Base-by-base conservation (phyloP, 2,329 filamentous ascomycete species). In the Aspergillus quadricinctus region DNA sequence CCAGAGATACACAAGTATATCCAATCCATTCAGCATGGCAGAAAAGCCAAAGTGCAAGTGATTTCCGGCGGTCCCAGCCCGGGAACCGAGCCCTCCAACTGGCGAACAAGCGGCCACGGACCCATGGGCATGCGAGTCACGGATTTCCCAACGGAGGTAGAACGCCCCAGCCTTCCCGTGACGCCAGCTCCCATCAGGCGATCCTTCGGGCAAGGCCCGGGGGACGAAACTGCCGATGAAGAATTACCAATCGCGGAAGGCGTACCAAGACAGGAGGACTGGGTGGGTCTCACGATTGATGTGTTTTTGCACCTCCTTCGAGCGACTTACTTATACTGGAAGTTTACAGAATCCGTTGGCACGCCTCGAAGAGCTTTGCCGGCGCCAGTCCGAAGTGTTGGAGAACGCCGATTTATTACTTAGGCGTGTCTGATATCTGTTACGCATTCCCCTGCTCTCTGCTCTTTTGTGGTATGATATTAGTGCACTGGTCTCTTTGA, bases 1-100 rank as follows among this genome's bases (percentile, higher is more conserved):
- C 89, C 90, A 11, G 88, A 90, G 62, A 99, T 99, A 65, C 87
- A 90, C 66, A 83, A 84, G 61, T 99, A 97, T 70, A 89, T 97
- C 54, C 89, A 90, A 61, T 82, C 84, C 53, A 78, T 96, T 55
- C 86, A 88, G 65, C 85, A 87, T 70, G 81, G 84, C 67, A 81
- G 80, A 55, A 80, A 78, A 57, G 80, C 72, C 52, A 79, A 77
- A 60, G 64, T 75, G 45, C 75, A 80, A 58, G 73, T 77, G n/a
- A 55, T 74, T 46, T 61, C 66, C 2, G 63, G 65, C 3, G 48
- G 56, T 6, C 43, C 57, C 40, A 57, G 58, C 25, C 53, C 59
- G 10, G 59, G 61, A n/a, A 54, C 54, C 21, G 31, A 61, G 50
- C 46, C 23, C 49, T 56, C 61, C 23, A 50, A 59, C 58, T 45